These are phyloP conservation scores for Solanum chiquidenum DNA, from an alignment of 257 asterid genomes.

Conservation along the genomic window DNA sequence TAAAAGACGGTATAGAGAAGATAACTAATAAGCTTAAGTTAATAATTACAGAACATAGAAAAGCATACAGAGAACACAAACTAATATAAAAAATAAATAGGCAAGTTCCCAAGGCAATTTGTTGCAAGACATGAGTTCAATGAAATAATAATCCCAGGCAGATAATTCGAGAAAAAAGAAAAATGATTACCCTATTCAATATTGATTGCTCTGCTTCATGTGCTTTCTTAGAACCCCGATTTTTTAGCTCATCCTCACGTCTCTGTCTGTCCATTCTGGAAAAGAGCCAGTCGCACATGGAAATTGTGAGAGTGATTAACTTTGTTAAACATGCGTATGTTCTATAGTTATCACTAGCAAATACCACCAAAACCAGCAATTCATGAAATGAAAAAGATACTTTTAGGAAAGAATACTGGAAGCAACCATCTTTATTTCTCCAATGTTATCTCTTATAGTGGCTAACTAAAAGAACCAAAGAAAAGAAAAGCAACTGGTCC, in stretches of 20 bases:
- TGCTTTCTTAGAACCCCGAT: conserved; percentile 71
- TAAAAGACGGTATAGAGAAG: conserved; percentile 2
- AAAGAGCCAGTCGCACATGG: not conserved
- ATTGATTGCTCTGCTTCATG: conserved; percentile 76
- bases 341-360: not conserved
- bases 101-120: not conserved
- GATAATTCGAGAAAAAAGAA: not conserved
- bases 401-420: not conserved
- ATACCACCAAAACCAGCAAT: not conserved
- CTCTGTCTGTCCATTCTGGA: conserved; percentile 92
- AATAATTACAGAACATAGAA: not conserved
- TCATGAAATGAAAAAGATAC: not conserved
- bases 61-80: not conserved
- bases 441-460: not conserved
- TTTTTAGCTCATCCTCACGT: conserved; percentile 89
- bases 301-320: not conserved
- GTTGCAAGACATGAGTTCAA: not conserved
- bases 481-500: not conserved
- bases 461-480: not conserved
- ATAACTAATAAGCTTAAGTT: not conserved
- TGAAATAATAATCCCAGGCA: not conserved
- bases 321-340: not conserved
- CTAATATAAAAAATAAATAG: not conserved
- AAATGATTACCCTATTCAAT: conserved; percentile 48
- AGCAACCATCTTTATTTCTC: not conserved